Percentiles rank a stretch among this genome's conserved stretches.
Evolutionary conservation across 2,329 filamentous ascomycete genomes (phyloP).

Genomic region (Trichoderma guizhouense): DNA sequence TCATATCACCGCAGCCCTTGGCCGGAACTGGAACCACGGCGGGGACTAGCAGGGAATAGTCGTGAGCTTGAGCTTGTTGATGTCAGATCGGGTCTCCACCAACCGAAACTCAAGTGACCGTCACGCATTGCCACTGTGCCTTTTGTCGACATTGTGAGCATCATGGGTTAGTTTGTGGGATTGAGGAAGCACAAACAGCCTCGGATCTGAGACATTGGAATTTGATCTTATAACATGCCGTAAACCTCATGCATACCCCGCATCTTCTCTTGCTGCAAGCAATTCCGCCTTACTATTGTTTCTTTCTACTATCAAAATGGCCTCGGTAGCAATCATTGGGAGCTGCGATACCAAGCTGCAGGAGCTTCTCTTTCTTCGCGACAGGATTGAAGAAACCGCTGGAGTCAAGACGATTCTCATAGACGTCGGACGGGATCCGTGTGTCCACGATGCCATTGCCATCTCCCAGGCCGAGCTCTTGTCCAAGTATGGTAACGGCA

Average conservation of each 20-base stretch:
- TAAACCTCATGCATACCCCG: background rate
- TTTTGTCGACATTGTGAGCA: background rate
- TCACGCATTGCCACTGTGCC: background rate
- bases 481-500: slow-evolving; percentile 28
- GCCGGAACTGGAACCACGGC: background rate
- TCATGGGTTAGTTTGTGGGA: background rate
- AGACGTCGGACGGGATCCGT: slow-evolving; percentile 47
- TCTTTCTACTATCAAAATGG: slow-evolving; percentile 20
- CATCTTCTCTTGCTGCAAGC: background rate
- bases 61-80: background rate
- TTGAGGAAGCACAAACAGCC: background rate
- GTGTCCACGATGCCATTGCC: slow-evolving; percentile 44
- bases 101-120: background rate
- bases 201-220: background rate
- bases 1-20: background rate
- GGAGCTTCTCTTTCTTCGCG: slow-evolving; percentile 54
- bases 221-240: background rate
- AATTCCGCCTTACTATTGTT: background rate
- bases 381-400: slow-evolving; percentile 38
- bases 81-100: background rate
- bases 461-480: slow-evolving; percentile 45
- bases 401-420: slow-evolving; percentile 27
- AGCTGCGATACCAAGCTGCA: slow-evolving; percentile 64
- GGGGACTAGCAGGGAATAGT: background rate
- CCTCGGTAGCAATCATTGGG: slow-evolving; percentile 53